These are phyloP conservation scores for Gilbertella persicaria DNA, from an alignment of 371 early-diverging fungal genomes.

Conservation along the genomic window DNA sequence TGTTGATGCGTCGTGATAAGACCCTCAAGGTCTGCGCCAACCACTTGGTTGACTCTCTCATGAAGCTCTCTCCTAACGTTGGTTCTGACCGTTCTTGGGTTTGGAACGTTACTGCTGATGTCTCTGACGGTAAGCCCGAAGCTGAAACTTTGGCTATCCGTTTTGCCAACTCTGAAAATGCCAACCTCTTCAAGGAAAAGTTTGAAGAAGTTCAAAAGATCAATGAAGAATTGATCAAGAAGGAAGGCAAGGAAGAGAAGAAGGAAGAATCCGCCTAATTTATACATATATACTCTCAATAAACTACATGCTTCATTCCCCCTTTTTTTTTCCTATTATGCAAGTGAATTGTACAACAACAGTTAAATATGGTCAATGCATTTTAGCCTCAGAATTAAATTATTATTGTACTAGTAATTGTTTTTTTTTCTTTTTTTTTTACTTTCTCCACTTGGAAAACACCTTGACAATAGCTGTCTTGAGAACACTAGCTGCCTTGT, in stretches of 20 bases:
- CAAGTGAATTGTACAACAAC: not conserved
- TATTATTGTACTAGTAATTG: too few relatives aligned
- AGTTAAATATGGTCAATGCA: not conserved
- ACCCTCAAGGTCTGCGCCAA: slow-evolving; percentile 98
- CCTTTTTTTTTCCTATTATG: not conserved
- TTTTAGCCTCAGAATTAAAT: not conserved
- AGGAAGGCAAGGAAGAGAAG: slow-evolving; percentile 31
- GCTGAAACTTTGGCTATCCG: slow-evolving; percentile 93
- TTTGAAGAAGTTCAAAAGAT: slow-evolving; percentile 49
- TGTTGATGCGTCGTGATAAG: slow-evolving; percentile 98
- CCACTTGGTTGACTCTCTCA: slow-evolving; percentile 90
- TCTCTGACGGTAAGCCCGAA: slow-evolving; percentile 84
- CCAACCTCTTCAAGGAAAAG: slow-evolving; percentile 55
- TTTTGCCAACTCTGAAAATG: slow-evolving; percentile 91
- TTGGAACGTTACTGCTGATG: slow-evolving; percentile 87
- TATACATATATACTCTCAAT: not conserved
- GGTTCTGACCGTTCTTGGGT: slow-evolving; percentile 99
- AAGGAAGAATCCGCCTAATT: slow-evolving; percentile 17
- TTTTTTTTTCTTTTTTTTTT: too few relatives aligned
- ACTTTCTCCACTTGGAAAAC: slow-evolving; percentile 53
- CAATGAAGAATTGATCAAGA: slow-evolving; percentile 34
- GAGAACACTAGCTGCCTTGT: slow-evolving; percentile 75
- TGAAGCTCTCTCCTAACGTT: slow-evolving; percentile 89
- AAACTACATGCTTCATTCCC: not conserved
- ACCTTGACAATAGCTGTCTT: slow-evolving; percentile 57